Base-by-base conservation (phyloP, 2,329 filamentous ascomycete genomes). In the Trichophyton mentagrophytes region DNA sequence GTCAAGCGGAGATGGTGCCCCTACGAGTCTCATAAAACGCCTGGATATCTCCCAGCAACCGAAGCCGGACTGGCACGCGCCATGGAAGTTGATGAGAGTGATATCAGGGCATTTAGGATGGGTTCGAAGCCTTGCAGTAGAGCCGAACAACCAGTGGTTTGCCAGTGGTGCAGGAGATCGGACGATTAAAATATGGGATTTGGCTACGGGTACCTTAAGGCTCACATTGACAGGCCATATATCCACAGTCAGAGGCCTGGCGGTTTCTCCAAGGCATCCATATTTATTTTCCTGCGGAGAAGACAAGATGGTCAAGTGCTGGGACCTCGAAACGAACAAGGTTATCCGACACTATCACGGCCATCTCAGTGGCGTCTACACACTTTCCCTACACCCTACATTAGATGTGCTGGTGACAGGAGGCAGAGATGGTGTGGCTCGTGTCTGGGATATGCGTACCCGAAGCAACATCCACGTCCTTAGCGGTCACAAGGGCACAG, bases 241-340 rank as follows among this genome's bases (percentile, higher is more conserved):
- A 69, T 95, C 89, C 57, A 95, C 90, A 3, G 91, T 96, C 0
- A 85, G 91, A 59, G 93, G 93, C 1, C 81, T 99, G 56, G 93
- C 92, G 0, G 89, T 99, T 6, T 96, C 90, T 20, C 89, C 91
- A 15, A 81, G 93, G 55, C 93, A 99, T 75, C 95, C 93, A 0
- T 99, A 99, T 71, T 82, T 99, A 8, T 99, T 99, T 75, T 96
- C 90, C 9, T 99, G 93, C 70, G 95, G 90, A 62, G 93, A 99
- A 75, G 93, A 99, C 73, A 99, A 99, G 79, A 96, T 96, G 91
- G 93, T 99, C 64, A 99, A 99, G 76, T 99, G 93, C 77, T 99
- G 93, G 93, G 93, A 99, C 77, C 78, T 99, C 66, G 93, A 99
- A 75, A 96, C 92, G n/a, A 99, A 99, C 78, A 96, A 96, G 75